Base-by-base conservation (phyloP, 176 grass and related monocot genomes). In the Otatea glauca region DNA sequence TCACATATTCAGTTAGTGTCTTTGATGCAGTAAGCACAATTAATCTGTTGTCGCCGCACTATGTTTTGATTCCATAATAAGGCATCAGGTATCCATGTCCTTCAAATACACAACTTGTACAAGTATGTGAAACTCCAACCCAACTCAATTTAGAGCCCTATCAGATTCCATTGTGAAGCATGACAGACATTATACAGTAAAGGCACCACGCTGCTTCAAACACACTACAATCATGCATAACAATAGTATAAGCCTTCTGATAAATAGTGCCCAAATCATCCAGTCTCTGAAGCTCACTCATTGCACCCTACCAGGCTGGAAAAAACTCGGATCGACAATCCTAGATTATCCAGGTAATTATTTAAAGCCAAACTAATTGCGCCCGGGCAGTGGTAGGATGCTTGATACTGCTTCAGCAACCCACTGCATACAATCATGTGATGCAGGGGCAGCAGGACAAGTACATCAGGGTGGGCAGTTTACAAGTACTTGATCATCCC, bases 401-500 rank as follows among this genome's bases (percentile, higher is more conserved):
- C 56, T 54, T 70, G 41, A 65, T 59, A 21, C 75, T 74, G 70
- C 38, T 44, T 74, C 85, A 61, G 69, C 61, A 7, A 79, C 47
- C 3, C 48, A 38, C 60, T 41, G 66, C 49, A 21, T 48, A 24
- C 86, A 42, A 15, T 67, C 56, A 27, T 58, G 15, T 29, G 5
- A 64, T 15, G 38, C 82, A 63, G 38, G 9, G 47, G 6, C 21
- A 6, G 65, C 59, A 68, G 41, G 23, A n/a, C 35, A 65, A 7
- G 29, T 72, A 25, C 5, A 44, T 62, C 51, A 18, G 15, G 58
- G 63, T 78, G 37, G 48, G 73, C 18, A 35, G 47, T 39, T 87
- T 87, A 98, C 72, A 98, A 23, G 84, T 99, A 99, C 78, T 96
- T 99, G 34, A 99, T 72, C 91, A 96, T 94, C 34, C 96, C 93